Conservation (phyloP, 2,329 filamentous ascomycete species). For the Chrysosporium queenslandicum region DNA sequence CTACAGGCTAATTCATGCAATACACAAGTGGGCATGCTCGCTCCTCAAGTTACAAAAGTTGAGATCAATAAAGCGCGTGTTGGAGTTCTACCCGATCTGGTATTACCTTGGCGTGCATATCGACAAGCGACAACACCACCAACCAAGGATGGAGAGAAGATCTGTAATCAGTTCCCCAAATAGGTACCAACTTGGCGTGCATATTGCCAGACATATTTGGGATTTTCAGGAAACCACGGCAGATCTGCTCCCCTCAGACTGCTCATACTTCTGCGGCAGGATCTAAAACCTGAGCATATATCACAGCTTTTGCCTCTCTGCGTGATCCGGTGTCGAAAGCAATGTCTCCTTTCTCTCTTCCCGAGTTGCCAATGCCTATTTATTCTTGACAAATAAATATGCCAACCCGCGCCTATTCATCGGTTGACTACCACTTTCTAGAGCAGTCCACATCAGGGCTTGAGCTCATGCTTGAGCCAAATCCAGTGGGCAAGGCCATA, state of each 20-base stretch:
- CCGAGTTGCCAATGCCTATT: not conserved
- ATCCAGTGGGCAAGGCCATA: not conserved
- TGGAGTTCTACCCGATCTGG: not conserved
- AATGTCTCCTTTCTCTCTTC: not conserved
- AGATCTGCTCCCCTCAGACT: no score
- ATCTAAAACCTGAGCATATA: not conserved
- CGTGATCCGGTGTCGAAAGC: not conserved
- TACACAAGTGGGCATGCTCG: not conserved
- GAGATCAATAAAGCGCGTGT: not conserved
- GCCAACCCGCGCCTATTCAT: not conserved
- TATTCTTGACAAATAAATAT: not conserved
- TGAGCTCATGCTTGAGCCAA: not conserved
- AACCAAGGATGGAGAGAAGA: not conserved
- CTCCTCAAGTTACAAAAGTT: not conserved
- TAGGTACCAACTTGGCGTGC: not conserved
- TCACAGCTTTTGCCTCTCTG: not conserved
- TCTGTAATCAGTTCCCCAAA: constrained; percentile 1
- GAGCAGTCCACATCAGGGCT: not conserved
- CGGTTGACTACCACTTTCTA: not conserved
- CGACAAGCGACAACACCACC: not conserved
- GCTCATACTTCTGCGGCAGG: not conserved
- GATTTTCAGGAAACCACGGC: not conserved
- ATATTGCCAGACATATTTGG: no score
- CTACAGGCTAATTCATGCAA: not conserved
- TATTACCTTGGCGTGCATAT: not conserved